Conservation (phyloP, 2,329 filamentous ascomycete genomes). For the Truncatella angustata region DNA sequence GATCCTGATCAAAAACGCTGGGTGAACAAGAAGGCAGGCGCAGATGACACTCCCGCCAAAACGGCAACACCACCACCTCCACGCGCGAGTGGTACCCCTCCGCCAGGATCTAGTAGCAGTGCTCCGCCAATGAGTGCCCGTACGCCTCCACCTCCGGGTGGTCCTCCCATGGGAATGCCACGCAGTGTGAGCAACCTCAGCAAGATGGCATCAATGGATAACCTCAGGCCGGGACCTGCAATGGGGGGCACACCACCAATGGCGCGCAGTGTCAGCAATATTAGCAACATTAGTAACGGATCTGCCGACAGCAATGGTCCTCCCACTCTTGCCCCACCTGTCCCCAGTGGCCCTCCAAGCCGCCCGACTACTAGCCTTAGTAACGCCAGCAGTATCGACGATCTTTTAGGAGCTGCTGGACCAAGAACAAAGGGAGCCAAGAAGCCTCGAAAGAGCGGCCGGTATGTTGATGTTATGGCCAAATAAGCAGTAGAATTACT, state of each 20-base stretch:
- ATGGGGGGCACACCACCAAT: conserved; percentile 35
- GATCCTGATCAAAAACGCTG: conserved; percentile 96
- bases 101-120: conserved; percentile 37
- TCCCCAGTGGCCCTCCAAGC: conserved; percentile 55
- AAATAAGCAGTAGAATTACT: no score
- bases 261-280: conserved; percentile 47
- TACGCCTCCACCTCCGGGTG: conserved; percentile 16
- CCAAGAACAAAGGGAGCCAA: conserved; percentile 64
- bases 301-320: conserved; percentile 6
- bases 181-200: conserved; percentile 25
- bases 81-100: conserved; percentile 52
- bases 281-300: conserved; percentile 33
- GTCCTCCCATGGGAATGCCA: conserved; percentile 21
- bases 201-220: conserved; percentile 35
- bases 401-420: conserved; percentile 74
- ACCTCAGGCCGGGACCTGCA: conserved; percentile 26
- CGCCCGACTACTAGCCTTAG: conserved; percentile 80
- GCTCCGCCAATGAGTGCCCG: conserved; percentile 26
- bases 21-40: conserved; percentile 91
- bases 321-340: conserved; percentile 18
- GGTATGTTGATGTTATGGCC: conserved; percentile 97
- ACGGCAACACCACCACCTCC: conserved; percentile 79
- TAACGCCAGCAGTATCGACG: conserved; percentile 92
- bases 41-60: conserved; percentile 57
- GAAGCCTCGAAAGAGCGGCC: conserved; percentile 76